These are phyloP conservation scores for Castanopsis chinensis DNA, from an alignment of 306 rosid genomes.

Conservation along the genomic window DNA sequence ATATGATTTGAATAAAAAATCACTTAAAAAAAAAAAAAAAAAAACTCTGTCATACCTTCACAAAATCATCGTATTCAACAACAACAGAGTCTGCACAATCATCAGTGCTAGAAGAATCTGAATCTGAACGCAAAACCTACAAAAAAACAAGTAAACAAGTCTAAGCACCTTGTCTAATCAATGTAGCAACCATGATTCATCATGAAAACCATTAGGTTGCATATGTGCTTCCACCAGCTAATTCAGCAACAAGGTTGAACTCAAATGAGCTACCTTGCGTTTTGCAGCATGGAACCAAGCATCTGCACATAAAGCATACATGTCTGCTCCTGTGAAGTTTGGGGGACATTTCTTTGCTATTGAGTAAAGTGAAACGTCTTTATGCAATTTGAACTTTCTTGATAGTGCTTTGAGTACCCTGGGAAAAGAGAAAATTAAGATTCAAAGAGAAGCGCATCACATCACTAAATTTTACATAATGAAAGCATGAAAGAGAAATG, in stretches of 20 bases:
- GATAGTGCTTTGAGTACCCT: conserved; percentile 93
- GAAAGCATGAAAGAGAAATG: not conserved
- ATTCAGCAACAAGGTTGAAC: not conserved
- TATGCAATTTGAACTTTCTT: conserved; percentile 72
- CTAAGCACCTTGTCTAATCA: conserved; percentile 13
- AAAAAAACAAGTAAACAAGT: conserved; percentile 20
- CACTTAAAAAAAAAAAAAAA: conserved; percentile 2
- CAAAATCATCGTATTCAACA: conserved; percentile 68
- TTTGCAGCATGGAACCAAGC: conserved; percentile 98
- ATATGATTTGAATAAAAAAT: not conserved
- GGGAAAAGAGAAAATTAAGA: conserved; percentile 11
- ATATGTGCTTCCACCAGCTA: not conserved
- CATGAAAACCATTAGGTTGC: not conserved
- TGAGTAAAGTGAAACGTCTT: conserved; percentile 68
- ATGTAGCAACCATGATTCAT: not conserved
- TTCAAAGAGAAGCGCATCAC: not conserved
- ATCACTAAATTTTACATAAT: not conserved
- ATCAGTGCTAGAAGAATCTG: conserved; percentile 53
- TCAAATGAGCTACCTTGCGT: conserved; percentile 53
- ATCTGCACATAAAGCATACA: conserved; percentile 96
- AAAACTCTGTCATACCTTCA: conserved; percentile 51
- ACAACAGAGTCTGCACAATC: conserved; percentile 57
- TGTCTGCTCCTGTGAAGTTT: conserved; percentile 94
- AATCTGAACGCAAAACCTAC: conserved; percentile 58
- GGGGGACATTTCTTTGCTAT: conserved; percentile 83